A percentile compares a stretch with the other conserved stretches of the same genome.
phyloP scores from a whole-genome alignment of 2,329 filamentous ascomycete species.

The Exophiala lecanii-corni region DNA sequence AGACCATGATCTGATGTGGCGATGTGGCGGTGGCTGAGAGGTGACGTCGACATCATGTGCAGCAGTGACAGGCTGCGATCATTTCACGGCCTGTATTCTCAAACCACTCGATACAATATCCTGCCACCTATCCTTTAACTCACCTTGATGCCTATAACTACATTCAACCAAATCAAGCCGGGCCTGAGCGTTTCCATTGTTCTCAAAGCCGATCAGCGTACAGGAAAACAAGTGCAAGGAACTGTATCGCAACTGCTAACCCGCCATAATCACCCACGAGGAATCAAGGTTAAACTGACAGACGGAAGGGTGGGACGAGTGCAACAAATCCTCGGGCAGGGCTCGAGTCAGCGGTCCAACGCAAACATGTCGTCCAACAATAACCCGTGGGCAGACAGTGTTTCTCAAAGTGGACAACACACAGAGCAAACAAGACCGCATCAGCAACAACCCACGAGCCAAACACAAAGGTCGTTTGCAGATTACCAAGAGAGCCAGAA shows the following conservation, averaged over 20 bases:
- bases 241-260: constrained; percentile 65
- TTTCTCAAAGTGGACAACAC: constrained; percentile 15
- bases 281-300: constrained; percentile 70
- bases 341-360: background rate
- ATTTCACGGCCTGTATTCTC: background rate
- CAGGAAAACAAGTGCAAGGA: constrained; percentile 65
- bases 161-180: constrained; percentile 31
- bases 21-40: background rate
- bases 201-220: constrained; percentile 70
- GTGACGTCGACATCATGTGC: background rate
- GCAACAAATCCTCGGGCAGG: constrained; percentile 41
- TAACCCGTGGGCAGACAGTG: constrained; percentile 20
- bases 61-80: constrained; percentile 1
- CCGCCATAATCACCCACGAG: constrained; percentile 67
- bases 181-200: constrained; percentile 67
- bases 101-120: background rate
- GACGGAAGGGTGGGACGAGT: constrained; percentile 72
- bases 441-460: constrained; percentile 5
- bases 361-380: constrained; percentile 4
- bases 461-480: background rate
- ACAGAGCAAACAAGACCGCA: constrained; percentile 13
- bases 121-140: constrained; percentile 1
- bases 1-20: background rate
- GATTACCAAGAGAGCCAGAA: background rate
- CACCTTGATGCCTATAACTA: constrained; percentile 23